Evolutionary conservation across 2,329 filamentous ascomycete genomes (phyloP).

Genomic region (Aspergillus transmontanensis): DNA sequence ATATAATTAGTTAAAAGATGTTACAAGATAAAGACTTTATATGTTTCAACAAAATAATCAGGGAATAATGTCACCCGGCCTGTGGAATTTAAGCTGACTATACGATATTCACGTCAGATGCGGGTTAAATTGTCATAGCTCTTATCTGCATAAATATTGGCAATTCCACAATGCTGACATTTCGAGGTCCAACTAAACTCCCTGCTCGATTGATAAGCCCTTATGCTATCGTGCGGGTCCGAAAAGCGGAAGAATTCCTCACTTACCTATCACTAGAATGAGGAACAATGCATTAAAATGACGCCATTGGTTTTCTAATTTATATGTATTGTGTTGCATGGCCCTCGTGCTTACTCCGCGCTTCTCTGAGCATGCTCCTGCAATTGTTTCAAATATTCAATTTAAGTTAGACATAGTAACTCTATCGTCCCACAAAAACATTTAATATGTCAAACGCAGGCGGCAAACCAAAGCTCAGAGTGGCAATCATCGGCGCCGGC

Average conservation of each 20-base stretch:
- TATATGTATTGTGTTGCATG: neutral
- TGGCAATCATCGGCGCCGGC: slow-evolving; percentile 18
- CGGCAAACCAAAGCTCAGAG: slow-evolving; percentile 2
- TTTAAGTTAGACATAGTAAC: neutral
- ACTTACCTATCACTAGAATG: neutral
- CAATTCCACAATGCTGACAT: neutral
- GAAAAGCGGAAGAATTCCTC: neutral
- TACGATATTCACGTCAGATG: neutral
- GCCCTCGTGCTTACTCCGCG: neutral
- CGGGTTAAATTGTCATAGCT: neutral
- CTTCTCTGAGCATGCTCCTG: neutral
- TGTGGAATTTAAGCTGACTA: neutral
- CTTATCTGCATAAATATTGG: neutral
- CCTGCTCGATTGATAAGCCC: neutral
- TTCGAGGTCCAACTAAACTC: neutral
- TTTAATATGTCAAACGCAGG: neutral
- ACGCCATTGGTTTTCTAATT: neutral
- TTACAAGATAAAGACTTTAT: too few species aligned
- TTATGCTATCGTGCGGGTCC: neutral
- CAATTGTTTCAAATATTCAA: neutral
- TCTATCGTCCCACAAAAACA: too few species aligned
- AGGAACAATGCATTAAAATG: neutral
- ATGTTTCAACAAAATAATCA: too few species aligned
- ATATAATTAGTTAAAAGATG: too few species aligned
- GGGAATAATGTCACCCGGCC: neutral